Evolutionary conservation across 192 early-diverging fungal species (phyloP), one percentile per base, ranked within the genome.

Genomic region (Linnemannia exigua): DNA sequence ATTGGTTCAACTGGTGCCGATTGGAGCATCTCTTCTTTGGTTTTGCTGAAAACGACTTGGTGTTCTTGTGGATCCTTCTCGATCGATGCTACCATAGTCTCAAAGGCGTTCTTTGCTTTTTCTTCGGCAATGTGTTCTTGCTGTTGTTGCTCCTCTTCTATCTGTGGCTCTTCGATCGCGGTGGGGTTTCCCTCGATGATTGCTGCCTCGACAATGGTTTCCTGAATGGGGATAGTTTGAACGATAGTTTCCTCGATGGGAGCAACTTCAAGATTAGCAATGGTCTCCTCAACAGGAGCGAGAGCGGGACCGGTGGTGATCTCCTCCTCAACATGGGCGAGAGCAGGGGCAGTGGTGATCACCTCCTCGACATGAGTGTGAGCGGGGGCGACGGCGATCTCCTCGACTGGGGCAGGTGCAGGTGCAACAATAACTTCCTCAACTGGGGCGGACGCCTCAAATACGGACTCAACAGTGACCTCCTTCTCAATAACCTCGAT

Each of bases 21-120:
- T 25, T 79, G 77, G 22, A 79, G 77, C 77, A 79, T 79, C 41
- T 79, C 70, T 38, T 79, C 77, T 19, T 79, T 79, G 14, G 77
- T 72, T 70, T 79, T 79, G 33, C 69, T 72, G 12, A 28, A 15
- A 11, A 79, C 3, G 5, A 47, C 17, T 11, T 52, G 44, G 0
- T 74, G 50, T 9, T 44, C 41, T 44, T 44, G 41, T 44, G n/a
- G n/a, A n/a, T 44, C 41, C 41, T 6, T 44, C 20, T 17, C 36
- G 28, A 35, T 47, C 31, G 51, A 19, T 17, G 28, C 35, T 36
- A 5, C 28, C 7, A 46, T 46, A 1, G 25, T 37, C 46, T 38
- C n/a, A 12, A 28, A 38, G 28, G 15, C 70, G 4, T 17, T 28
- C 25, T 28, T 20, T 41, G 37, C 36, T 69, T 19, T 31, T 67